These are phyloP conservation scores for Beauveria sp. DNA, from an alignment of 2,329 filamentous ascomycete species.

Conservation along the genomic window DNA sequence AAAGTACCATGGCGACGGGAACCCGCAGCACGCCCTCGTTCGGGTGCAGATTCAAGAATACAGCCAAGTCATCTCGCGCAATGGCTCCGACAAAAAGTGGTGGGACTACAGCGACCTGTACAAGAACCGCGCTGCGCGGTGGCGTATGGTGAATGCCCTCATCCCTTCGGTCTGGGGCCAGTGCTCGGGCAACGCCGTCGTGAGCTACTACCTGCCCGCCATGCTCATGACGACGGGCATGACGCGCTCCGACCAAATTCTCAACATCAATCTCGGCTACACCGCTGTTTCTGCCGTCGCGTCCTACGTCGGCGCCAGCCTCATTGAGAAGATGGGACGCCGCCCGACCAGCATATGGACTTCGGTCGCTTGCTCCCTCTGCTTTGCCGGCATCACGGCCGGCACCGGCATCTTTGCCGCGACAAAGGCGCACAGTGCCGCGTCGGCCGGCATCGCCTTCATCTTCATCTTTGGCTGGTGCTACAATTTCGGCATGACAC, in stretches of 20 bases:
- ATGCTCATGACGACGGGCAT: slow-evolving; percentile 46
- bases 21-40: slow-evolving; percentile 31
- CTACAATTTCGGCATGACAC: slow-evolving; percentile 39
- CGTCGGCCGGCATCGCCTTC: slow-evolving; percentile 20
- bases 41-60: slow-evolving; percentile 31
- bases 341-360: slow-evolving; percentile 42
- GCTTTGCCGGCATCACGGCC: slow-evolving; percentile 34
- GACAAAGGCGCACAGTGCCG: not conserved
- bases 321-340: slow-evolving; percentile 43
- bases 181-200: slow-evolving; percentile 32
- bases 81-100: slow-evolving; percentile 32
- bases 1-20: slow-evolving; percentile 31
- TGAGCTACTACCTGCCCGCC: slow-evolving; percentile 43
- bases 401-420: slow-evolving; percentile 34
- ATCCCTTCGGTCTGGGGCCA: slow-evolving; percentile 30
- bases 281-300: slow-evolving; percentile 42
- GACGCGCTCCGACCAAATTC: slow-evolving; percentile 27
- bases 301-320: slow-evolving; percentile 37
- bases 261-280: slow-evolving; percentile 40
- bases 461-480: slow-evolving; percentile 37
- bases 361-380: slow-evolving; percentile 36
- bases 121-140: slow-evolving; percentile 17
- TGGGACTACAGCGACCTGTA: slow-evolving; percentile 34
- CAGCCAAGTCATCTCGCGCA: slow-evolving; percentile 21
- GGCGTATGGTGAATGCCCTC: slow-evolving; percentile 2